Evolutionary conservation across 352 stramenopile genomes (phyloP).

Genomic region (Phytopythium ostracodes): DNA sequence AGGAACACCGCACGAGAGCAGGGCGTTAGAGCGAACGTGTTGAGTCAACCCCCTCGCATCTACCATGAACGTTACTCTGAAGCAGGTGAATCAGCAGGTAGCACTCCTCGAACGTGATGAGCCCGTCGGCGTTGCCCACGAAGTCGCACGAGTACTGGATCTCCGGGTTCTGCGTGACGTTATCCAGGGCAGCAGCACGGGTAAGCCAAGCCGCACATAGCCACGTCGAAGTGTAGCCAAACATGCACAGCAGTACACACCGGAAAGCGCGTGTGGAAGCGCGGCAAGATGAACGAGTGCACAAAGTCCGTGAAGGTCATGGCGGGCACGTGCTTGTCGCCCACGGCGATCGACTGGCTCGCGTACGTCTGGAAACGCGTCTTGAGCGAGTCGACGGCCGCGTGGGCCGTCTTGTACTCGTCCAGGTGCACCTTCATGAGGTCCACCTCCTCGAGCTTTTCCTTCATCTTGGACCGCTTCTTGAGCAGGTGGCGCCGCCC

Average conservation of each 20-base stretch:
- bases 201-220: neutral
- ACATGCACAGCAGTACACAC: constrained; percentile 16
- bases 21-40: neutral
- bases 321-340: constrained; percentile 20
- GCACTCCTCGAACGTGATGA: constrained; percentile 82
- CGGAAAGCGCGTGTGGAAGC: constrained; percentile 56
- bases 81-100: constrained; percentile 75
- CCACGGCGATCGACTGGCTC: constrained; percentile 30
- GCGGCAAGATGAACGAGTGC: constrained; percentile 65
- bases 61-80: constrained; percentile 41
- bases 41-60: too few relatives aligned
- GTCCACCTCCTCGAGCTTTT: constrained; percentile 58
- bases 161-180: constrained; percentile 41
- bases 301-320: constrained; percentile 87
- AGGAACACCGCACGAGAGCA: neutral
- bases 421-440: constrained; percentile 65
- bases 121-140: constrained; percentile 57
- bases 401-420: constrained; percentile 46
- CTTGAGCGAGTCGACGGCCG: constrained; percentile 35
- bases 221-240: too few relatives aligned
- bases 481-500: constrained; percentile 49
- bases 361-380: constrained; percentile 60
- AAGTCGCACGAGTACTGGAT: constrained; percentile 71
- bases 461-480: constrained; percentile 51
- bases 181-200: constrained; percentile 1